Conservation (phyloP, 202 grass and related monocot genomes). For the Carex sylvatica region DNA sequence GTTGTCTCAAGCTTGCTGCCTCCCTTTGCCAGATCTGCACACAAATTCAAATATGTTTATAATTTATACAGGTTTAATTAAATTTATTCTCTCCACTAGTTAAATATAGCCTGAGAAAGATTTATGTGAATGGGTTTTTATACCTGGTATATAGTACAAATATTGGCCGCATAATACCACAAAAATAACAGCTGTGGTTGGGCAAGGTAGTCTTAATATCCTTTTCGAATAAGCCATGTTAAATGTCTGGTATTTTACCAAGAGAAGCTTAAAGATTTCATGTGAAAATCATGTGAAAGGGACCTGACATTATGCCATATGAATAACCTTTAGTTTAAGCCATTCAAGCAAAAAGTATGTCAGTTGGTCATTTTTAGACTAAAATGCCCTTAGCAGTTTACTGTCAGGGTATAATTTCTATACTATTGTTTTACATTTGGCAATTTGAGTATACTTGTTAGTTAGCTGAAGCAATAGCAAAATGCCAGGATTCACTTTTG, state of each 20-base stretch:
- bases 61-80: slow-evolving; percentile 24
- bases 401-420: not conserved
- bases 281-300: not conserved
- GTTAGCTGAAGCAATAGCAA: not conserved
- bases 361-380: not conserved
- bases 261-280: not conserved
- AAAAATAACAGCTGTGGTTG: not conserved
- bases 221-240: not conserved
- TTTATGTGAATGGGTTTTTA: not conserved
- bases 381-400: not conserved
- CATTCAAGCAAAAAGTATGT: not conserved
- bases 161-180: not conserved
- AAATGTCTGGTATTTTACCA: not conserved
- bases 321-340: not conserved
- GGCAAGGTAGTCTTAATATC: not conserved
- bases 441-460: not conserved
- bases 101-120: not conserved
- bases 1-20: slow-evolving; percentile 97
- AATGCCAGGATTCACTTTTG: not conserved
- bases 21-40: slow-evolving; percentile 88
- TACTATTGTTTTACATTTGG: not conserved
- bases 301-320: not conserved
- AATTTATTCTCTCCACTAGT: not conserved
- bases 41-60: slow-evolving; percentile 29
- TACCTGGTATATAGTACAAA: not conserved